Base-by-base conservation (phyloP, 805 yeast species). In the Nakazawaea anatomiae region DNA sequence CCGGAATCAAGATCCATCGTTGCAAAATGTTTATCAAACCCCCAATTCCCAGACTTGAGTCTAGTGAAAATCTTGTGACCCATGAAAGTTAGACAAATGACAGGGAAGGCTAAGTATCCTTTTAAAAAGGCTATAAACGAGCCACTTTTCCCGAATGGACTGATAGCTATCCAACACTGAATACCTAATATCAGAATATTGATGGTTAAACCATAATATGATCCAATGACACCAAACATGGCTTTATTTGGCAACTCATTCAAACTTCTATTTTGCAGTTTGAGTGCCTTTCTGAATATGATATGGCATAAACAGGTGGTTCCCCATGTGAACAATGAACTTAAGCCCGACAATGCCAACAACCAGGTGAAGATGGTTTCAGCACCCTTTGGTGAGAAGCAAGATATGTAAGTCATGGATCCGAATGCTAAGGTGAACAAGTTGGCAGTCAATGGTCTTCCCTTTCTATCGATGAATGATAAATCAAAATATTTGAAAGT, bases 391-490 rank as follows among this genome's bases (percentile, higher is more conserved):
- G 66, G 60, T 27, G 63, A 59, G 12, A 75, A 64, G 41, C 80
- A 77, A 31, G 79, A 72, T 39, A 74, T 54, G 60, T 70, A 76
- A 48, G 76, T 69, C 41, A 77, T 55, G 32, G 72, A 62, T 14
- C 81, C 81, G 52, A 72, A 59, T 9, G 63, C 43, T 9, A 69
- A 64, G 47, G 71, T 73, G 27, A 70, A 58, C 5, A 63, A 46
- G 51, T 77, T 69, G 34, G 80, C 78, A 49, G 65, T 67, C 50
- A 76, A 57, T 41, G 82, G 83, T 53, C 82, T 66, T 46, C 83
- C 83, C 53, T 64, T 64, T 50, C 71, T 69, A 58, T 77, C 82
- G 50, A 76, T 68, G 58, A 74, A 76, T 34, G 71, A 74, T 28
- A 71, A 62, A 52, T 64, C 52, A 44, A 67, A 64, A 25, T 46